These are phyloP conservation scores for Thielaviopsis punctulata DNA, from an alignment of 2,329 filamentous ascomycete species.

Conservation along the genomic window DNA sequence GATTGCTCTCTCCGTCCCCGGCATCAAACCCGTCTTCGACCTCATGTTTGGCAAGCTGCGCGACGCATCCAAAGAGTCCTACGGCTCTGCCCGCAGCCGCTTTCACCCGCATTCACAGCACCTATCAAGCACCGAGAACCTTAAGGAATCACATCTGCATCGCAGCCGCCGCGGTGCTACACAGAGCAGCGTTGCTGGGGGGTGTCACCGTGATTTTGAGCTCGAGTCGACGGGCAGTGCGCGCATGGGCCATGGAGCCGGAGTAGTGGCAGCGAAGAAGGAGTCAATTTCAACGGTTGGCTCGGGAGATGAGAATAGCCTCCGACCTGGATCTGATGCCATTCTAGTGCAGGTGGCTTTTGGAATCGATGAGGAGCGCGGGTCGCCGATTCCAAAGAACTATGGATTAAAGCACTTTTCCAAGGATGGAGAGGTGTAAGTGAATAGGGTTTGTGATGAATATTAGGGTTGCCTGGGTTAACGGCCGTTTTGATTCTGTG, in stretches of 20 bases:
- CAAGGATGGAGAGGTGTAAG: background rate
- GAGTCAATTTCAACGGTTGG: slow-evolving; percentile 15
- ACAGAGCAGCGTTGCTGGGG: background rate
- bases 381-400: slow-evolving; percentile 7
- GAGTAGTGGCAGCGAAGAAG: slow-evolving; percentile 9
- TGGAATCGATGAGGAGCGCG: slow-evolving; percentile 17
- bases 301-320: slow-evolving; percentile 9
- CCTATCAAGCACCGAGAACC: slow-evolving; percentile 12
- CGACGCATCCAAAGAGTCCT: slow-evolving; percentile 13
- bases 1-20: slow-evolving; percentile 32
- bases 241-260: background rate
- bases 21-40: slow-evolving; percentile 30
- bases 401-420: slow-evolving; percentile 7
- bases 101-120: slow-evolving; percentile 19
- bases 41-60: slow-evolving; percentile 17
- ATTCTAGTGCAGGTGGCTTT: slow-evolving; percentile 23
- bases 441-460: background rate
- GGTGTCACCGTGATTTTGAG: slow-evolving; percentile 6
- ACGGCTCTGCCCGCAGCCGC: slow-evolving; percentile 17
- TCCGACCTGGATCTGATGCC: slow-evolving; percentile 15
- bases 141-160: slow-evolving; percentile 9
- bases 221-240: slow-evolving; percentile 8
- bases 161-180: background rate
- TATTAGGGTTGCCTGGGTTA: background rate
- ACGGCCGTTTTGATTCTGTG: background rate